Evolutionary conservation across 1,284 basidiomycete species (phyloP).

Genomic region (Peniophora sp.): DNA sequence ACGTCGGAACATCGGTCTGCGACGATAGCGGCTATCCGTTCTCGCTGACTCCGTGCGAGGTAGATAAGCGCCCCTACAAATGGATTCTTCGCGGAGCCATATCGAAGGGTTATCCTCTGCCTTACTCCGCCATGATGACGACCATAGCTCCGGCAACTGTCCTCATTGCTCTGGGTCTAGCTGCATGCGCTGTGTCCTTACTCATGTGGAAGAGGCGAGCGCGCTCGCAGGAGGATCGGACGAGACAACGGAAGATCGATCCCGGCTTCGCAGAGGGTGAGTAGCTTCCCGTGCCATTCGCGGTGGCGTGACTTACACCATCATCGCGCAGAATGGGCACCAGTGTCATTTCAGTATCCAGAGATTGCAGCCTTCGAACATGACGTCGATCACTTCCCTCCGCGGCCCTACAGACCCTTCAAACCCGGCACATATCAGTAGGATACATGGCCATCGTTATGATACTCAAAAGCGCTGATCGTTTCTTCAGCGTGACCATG

Average conservation of each 20-base stretch:
- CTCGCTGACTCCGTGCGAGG: too few relatives aligned
- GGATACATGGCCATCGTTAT: neutral
- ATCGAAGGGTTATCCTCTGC: too few relatives aligned
- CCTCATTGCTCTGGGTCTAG: neutral
- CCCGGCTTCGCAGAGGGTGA: neutral
- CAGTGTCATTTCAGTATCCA: constrained; percentile 39
- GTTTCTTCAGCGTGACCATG: constrained; percentile 10
- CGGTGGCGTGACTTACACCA: neutral
- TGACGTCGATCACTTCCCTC: constrained; percentile 11
- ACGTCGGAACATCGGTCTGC: too few relatives aligned
- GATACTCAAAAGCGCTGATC: too few relatives aligned
- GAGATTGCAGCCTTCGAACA: constrained; percentile 18
- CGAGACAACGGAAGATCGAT: neutral
- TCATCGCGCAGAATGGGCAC: constrained; percentile 36
- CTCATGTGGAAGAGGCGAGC: neutral
- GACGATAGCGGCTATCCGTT: too few relatives aligned
- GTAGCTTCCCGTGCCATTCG: neutral
- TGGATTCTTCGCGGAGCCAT: too few relatives aligned
- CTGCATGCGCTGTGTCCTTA: neutral
- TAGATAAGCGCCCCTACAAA: too few relatives aligned
- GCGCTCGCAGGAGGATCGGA: too few relatives aligned
- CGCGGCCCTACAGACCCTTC: constrained; percentile 13
- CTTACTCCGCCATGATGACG: neutral
- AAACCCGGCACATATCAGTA: constrained; percentile 11
- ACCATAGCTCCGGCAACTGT: neutral